phyloP scores from a whole-genome alignment of 2,329 filamentous ascomycete species.

The Fusarium nurragi region DNA sequence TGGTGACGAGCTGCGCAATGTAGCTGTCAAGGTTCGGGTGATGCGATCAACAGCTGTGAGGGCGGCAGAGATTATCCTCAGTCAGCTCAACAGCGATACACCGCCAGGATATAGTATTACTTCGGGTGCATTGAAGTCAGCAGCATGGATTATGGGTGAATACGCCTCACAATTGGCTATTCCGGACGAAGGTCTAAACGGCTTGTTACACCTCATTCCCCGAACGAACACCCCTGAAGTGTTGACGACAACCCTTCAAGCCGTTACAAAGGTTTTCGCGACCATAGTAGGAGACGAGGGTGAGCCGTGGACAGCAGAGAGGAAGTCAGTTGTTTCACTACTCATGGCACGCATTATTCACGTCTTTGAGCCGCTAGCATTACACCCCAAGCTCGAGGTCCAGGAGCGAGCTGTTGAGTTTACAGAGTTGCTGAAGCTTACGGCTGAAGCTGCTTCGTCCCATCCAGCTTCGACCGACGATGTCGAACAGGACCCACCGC shows the following conservation, averaged over 20 bases:
- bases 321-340: constrained; percentile 78
- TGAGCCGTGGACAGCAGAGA: constrained; percentile 74
- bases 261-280: constrained; percentile 85
- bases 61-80: constrained; percentile 81
- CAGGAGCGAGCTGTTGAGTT: constrained; percentile 96
- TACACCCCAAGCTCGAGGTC: constrained; percentile 89
- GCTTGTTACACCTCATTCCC: constrained; percentile 74
- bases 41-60: constrained; percentile 82
- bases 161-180: constrained; percentile 77
- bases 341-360: constrained; percentile 84
- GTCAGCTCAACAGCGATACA: constrained; percentile 63
- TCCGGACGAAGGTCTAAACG: constrained; percentile 76
- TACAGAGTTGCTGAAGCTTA: constrained; percentile 86
- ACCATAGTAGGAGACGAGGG: constrained; percentile 72
- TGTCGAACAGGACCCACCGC: constrained; percentile 72
- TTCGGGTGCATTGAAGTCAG: constrained; percentile 75
- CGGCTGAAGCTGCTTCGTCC: constrained; percentile 79
- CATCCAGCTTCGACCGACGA: constrained; percentile 68
- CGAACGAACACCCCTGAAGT: constrained; percentile 68
- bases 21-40: constrained; percentile 89
- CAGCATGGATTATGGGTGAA: constrained; percentile 89
- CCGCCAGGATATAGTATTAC: constrained; percentile 65
- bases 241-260: constrained; percentile 83
- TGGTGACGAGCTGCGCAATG: constrained; percentile 85
- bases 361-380: constrained; percentile 79